phyloP scores from a whole-genome alignment of 768 basidiomycete species.

The Coprinellus micaceus region DNA sequence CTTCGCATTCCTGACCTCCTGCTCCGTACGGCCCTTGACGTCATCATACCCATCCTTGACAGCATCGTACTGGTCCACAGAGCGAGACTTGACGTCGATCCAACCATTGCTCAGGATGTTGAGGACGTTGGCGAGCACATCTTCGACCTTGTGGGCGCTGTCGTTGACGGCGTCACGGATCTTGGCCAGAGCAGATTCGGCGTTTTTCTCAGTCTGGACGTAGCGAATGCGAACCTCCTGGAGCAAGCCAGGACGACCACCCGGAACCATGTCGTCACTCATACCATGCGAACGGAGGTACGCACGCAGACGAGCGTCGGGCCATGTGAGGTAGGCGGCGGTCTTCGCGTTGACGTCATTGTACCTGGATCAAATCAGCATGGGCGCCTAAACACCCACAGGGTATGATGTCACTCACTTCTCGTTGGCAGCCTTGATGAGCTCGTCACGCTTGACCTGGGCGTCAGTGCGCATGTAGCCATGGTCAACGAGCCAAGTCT shows the following conservation, averaged over 20 bases:
- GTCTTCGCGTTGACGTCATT: conserved; percentile 40
- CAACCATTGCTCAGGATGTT: conserved; percentile 41
- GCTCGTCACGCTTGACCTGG: conserved; percentile 69
- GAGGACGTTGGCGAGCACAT: conserved; percentile 54
- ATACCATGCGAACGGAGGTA: conserved; percentile 79
- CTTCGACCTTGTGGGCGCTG: conserved; percentile 73
- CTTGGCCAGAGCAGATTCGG: conserved; percentile 54
- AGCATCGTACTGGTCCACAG: conserved; percentile 2
- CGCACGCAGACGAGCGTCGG: conserved; percentile 87
- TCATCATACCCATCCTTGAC: conserved; percentile 11
- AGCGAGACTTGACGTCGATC: conserved; percentile 1
- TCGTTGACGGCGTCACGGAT: conserved; percentile 65
- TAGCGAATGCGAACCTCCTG: conserved; percentile 81
- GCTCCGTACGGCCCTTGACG: conserved; percentile 6
- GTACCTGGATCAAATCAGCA: conserved; percentile 38
- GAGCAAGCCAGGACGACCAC: conserved; percentile 69
- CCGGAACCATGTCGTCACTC: conserved; percentile 64
- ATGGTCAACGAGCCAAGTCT: conserved; percentile 69
- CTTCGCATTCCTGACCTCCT: conserved; percentile 1
- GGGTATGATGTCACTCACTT: conserved; percentile 48
- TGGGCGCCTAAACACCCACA: neutral
- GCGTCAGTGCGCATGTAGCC: conserved; percentile 60
- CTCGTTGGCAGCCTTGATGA: conserved; percentile 65
- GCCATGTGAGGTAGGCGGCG: conserved; percentile 81
- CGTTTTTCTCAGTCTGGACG: conserved; percentile 58